Conservation (phyloP, 2,329 filamentous ascomycete genomes). For the Clathrospora elynae region DNA sequence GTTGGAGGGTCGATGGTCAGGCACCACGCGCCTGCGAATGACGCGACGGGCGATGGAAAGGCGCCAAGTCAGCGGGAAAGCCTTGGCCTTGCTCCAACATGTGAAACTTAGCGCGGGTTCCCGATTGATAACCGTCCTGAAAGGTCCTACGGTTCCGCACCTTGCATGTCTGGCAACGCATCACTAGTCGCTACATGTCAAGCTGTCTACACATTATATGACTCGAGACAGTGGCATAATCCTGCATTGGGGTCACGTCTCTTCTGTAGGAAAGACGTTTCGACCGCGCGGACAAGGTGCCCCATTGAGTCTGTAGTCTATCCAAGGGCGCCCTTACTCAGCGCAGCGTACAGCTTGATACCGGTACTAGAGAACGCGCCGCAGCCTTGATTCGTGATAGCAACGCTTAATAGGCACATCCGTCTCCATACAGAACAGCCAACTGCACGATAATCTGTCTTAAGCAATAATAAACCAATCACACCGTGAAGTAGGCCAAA, state of each 20-base stretch:
- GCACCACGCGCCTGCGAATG: constrained; percentile 17
- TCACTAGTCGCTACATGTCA: constrained; percentile 14
- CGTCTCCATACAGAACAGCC: constrained; percentile 9
- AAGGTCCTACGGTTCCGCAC: constrained; percentile 13
- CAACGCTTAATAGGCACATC: constrained; percentile 10
- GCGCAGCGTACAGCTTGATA: neutral
- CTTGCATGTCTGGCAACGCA: constrained; percentile 12
- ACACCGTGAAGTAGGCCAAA: constrained; percentile 6
- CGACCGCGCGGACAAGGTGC: constrained; percentile 9
- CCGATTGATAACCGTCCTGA: constrained; percentile 23
- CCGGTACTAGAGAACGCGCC: neutral
- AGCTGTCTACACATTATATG: constrained; percentile 9
- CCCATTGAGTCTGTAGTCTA: constrained; percentile 5
- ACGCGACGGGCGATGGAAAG: constrained; percentile 21
- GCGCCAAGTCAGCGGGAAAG: constrained; percentile 18
- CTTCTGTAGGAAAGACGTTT: constrained; percentile 20
- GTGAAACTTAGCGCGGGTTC: constrained; percentile 38
- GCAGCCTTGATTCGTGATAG: constrained; percentile 2
- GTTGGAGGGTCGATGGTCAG: constrained; percentile 6
- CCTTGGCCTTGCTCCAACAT: constrained; percentile 10
- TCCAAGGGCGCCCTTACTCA: constrained; percentile 4
- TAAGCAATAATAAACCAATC: constrained; percentile 21
- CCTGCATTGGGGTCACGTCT: constrained; percentile 3
- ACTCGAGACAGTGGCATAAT: constrained; percentile 15
- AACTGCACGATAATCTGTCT: constrained; percentile 23